Percentiles rank a stretch among this genome's conserved stretches.
Conservation (phyloP, 2,329 filamentous ascomycete genomes). For the Chalaropsis thielavioides region DNA sequence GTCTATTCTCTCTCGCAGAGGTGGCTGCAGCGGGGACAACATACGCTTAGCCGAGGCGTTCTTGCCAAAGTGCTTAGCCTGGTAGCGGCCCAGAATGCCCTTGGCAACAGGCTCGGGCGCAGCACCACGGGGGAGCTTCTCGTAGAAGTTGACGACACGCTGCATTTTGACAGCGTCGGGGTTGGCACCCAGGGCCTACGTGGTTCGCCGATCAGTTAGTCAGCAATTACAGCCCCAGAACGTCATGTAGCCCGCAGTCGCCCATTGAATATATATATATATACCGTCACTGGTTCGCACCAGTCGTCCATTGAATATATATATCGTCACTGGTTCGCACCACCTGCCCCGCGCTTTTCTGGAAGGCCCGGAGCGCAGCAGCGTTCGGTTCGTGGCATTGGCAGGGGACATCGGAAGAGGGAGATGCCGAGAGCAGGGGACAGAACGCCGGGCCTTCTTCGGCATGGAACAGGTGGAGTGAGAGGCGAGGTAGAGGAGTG, state of each 20-base stretch:
- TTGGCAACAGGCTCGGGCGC: constrained; percentile 71
- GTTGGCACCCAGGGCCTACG: constrained; percentile 79
- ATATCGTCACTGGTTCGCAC: no score
- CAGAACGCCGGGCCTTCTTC: no score
- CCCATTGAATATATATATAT: not conserved
- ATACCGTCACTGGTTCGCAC: not conserved
- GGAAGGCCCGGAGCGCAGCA: no score
- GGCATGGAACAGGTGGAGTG: no score
- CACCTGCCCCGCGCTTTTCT: no score
- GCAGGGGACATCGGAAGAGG: no score
- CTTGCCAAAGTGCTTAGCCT: constrained; percentile 87
- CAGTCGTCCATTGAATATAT: not conserved
- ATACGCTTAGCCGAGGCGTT: constrained; percentile 78
- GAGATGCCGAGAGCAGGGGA: no score
- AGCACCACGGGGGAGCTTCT: constrained; percentile 86
- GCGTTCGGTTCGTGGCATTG: no score
- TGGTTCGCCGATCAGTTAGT: not conserved
- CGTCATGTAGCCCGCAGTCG: not conserved
- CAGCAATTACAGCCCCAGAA: not conserved
- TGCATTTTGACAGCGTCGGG: constrained; percentile 97
- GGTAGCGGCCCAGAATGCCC: constrained; percentile 78
- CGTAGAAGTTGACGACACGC: constrained; percentile 96
- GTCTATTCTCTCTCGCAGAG: no score
- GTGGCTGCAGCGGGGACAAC: constrained; percentile 24
- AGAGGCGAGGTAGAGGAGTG: no score